A percentile compares a stretch with the other conserved stretches of the same genome.
Evolutionary conservation across 2,329 filamentous ascomycete genomes (phyloP).

Genomic region (Scleromitrula shiraiana): DNA sequence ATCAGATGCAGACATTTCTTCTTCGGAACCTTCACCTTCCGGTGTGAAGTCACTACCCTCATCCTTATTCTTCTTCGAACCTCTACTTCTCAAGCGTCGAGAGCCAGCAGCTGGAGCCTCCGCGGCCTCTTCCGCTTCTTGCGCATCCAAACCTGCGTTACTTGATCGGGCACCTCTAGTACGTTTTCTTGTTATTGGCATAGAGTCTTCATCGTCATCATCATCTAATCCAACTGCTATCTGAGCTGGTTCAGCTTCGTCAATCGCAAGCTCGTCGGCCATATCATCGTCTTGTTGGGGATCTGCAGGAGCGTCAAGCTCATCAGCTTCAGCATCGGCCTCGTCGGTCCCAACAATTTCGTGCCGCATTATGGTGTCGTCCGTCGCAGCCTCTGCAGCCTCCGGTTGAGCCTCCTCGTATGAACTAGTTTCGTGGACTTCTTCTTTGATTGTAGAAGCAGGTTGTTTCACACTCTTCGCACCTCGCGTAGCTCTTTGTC

Average conservation of each 20-base stretch:
- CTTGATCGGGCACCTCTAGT: slow-evolving; percentile 30
- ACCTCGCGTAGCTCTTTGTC: slow-evolving; percentile 22
- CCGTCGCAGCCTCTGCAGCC: slow-evolving; percentile 17
- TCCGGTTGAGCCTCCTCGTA: slow-evolving; percentile 22
- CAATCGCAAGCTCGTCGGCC: slow-evolving; percentile 14
- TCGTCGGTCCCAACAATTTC: no score
- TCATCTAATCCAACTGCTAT: slow-evolving; percentile 6
- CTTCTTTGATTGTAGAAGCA: slow-evolving; percentile 29
- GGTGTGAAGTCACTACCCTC: slow-evolving; percentile 31
- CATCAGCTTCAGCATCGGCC: slow-evolving; percentile 9
- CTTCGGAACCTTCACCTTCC: slow-evolving; percentile 41
- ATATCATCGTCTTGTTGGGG: slow-evolving; percentile 15
- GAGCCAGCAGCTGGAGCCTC: slow-evolving; percentile 23
- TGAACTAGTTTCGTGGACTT: slow-evolving; percentile 28
- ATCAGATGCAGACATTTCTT: slow-evolving; percentile 36
- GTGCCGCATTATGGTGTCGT: no score
- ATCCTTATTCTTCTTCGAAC: slow-evolving; percentile 21
- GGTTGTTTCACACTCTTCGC: slow-evolving; percentile 27
- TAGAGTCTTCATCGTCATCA: slow-evolving; percentile 28
- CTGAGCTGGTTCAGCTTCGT: slow-evolving; percentile 9
- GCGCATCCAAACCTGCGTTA: slow-evolving; percentile 28
- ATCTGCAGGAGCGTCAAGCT: slow-evolving; percentile 13
- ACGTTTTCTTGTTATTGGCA: slow-evolving; percentile 34
- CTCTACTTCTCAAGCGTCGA: slow-evolving; percentile 23
- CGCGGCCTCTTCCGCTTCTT: slow-evolving; percentile 45